Percentiles rank a stretch among this genome's conserved stretches.
phyloP scores from a whole-genome alignment of 148 eudicot species.

The Silene conica region DNA sequence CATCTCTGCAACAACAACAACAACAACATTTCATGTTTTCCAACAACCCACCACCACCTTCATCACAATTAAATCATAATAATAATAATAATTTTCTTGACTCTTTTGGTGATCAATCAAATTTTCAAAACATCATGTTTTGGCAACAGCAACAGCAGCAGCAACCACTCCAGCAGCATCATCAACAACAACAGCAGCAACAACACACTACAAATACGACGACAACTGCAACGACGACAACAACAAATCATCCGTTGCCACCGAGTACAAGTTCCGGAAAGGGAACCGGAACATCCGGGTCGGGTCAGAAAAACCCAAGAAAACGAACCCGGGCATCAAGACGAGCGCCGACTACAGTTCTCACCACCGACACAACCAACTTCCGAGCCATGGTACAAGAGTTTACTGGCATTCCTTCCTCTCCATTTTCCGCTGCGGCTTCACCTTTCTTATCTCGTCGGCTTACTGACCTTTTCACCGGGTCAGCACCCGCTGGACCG shows the following conservation, averaged over 20 bases:
- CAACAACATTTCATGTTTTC: conserved; percentile 10
- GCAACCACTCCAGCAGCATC: background rate
- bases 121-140: conserved; percentile 19
- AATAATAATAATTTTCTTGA: background rate
- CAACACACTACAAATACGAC: background rate
- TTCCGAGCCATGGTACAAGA: conserved; percentile 97
- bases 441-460: conserved; percentile 24
- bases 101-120: conserved; percentile 10
- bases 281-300: background rate
- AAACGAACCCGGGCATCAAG: conserved; percentile 81
- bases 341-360: conserved; percentile 80
- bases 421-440: conserved; percentile 19
- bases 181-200: background rate
- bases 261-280: background rate
- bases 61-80: background rate
- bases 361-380: conserved; percentile 77
- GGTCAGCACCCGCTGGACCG: background rate
- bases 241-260: conserved; percentile 9
- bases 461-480: conserved; percentile 23
- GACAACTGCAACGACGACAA: background rate
- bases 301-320: conserved; percentile 47
- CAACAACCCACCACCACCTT: background rate
- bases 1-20: conserved; percentile 3
- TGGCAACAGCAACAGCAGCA: conserved; percentile 16
- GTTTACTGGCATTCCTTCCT: conserved; percentile 71